phyloP scores from a whole-genome alignment of 352 stramenopile genomes.

The Globisporangium lucens region DNA sequence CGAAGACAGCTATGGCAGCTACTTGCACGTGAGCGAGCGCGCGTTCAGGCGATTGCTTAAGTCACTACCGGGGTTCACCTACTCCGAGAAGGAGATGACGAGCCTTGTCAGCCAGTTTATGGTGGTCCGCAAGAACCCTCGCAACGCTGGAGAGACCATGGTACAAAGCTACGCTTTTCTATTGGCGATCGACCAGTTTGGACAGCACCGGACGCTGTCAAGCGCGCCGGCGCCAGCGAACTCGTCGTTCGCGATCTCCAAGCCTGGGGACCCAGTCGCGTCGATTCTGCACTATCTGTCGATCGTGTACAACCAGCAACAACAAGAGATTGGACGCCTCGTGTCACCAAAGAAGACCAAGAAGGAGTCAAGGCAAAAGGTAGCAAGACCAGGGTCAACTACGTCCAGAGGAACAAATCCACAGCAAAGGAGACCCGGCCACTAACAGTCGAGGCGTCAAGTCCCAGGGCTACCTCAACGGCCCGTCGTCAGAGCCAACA shows the following conservation, averaged over 20 bases:
- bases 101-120: slow-evolving; percentile 27
- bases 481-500: not conserved
- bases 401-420: slow-evolving; percentile 10
- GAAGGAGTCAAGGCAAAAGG: not conserved
- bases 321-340: not conserved
- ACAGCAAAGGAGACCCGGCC: not conserved
- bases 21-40: slow-evolving; percentile 27
- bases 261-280: slow-evolving; percentile 28
- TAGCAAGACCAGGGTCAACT: not conserved
- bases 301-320: slow-evolving; percentile 30
- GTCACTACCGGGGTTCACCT: slow-evolving; percentile 31
- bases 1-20: not conserved
- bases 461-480: not conserved
- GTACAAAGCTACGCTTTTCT: slow-evolving; percentile 40
- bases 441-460: not conserved
- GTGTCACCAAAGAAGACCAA: slow-evolving; percentile 5
- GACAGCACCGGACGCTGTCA: slow-evolving; percentile 28
- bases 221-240: slow-evolving; percentile 5
- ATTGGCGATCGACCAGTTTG: slow-evolving; percentile 32
- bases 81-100: slow-evolving; percentile 32
- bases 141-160: not conserved
- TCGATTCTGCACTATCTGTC: slow-evolving; percentile 55
- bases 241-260: slow-evolving; percentile 22
- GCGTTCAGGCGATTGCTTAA: slow-evolving; percentile 40
- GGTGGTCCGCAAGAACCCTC: not conserved